phyloP scores from a whole-genome alignment of 208 protist genomes.

The Crithidia acanthocephali region DNA sequence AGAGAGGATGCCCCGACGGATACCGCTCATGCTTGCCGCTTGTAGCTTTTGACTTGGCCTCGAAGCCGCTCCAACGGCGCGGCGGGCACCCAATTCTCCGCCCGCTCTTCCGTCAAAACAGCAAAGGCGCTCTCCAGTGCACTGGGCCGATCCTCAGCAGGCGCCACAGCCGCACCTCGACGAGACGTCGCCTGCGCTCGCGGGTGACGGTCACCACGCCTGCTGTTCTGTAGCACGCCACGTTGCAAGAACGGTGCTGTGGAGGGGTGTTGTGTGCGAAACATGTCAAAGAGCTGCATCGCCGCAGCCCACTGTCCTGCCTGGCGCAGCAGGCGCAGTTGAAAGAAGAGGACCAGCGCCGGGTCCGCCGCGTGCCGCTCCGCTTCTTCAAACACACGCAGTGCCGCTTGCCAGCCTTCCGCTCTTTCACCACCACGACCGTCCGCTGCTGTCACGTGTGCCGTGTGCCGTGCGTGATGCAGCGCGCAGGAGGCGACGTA shows the following conservation, averaged over 20 bases:
- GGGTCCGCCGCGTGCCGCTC: slow-evolving; percentile 16
- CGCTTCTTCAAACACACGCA: slow-evolving; percentile 38
- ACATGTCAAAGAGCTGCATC: slow-evolving; percentile 23
- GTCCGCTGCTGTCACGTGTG: not conserved
- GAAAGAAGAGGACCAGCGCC: slow-evolving; percentile 48
- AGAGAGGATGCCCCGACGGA: too few relatives aligned
- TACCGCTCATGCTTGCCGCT: too few relatives aligned
- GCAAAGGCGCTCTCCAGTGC: slow-evolving; percentile 20
- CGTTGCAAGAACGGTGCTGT: not conserved
- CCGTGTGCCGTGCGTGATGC: not conserved
- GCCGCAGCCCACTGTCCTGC: slow-evolving; percentile 27
- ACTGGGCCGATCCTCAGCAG: not conserved
- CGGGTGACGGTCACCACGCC: not conserved
- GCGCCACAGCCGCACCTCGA: not conserved
- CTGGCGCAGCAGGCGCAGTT: slow-evolving; percentile 49
- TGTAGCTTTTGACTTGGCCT: not conserved
- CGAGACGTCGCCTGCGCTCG: not conserved
- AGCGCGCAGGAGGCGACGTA: slow-evolving; percentile 62
- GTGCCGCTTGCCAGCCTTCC: slow-evolving; percentile 23
- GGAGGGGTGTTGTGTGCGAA: not conserved
- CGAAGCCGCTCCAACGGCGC: slow-evolving; percentile 4
- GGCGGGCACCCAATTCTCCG: slow-evolving; percentile 29
- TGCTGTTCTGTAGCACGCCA: not conserved
- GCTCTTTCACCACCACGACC: not conserved
- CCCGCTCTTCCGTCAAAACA: slow-evolving; percentile 27